Base-by-base conservation (phyloP, 192 early-diverging fungal species). In the Entomortierella chlamydospora region DNA sequence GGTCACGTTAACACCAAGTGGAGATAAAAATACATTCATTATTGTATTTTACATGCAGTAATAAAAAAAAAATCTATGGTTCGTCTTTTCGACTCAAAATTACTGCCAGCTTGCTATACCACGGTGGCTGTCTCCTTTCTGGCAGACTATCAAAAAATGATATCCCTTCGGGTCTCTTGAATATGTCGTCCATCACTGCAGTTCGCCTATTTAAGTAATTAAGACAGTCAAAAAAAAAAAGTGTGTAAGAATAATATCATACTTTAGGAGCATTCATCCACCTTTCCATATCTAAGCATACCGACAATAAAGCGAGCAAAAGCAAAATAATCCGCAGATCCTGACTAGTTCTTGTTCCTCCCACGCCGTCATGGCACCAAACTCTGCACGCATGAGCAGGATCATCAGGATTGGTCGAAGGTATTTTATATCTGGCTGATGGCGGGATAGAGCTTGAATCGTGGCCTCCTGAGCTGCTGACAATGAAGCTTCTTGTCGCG, bases 361-460 rank as follows among this genome's bases (percentile, higher is more conserved):
- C 55, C 45, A 43, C 4, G 15, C 37, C 6, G 61, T 64, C 56
- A 70, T 12, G 0, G 57, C 43, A 0, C 68, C 68, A 58, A 58
- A 78, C 39, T 78, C 74, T 47, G 74, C 74, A 25, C 74, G 66
- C 37, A 18, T 62, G 6, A 78, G 39, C 26, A 78, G 39, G 4
- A 69, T 20, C 23, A 54, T 41, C 1, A 69, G 29, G 22, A 64
- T 58, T 30, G 67, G 66, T 28, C 61, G 60, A n/a, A 69, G n/a
- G 28, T 60, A 42, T 1, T 33, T 66, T 26, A 78, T 26, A 8
- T 70, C 61, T 7, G 20, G 45, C 29, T 50, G 66, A 25, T 51
- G 42, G 11, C 25, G 12, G 61, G 17, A 22, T 0, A 25, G 23
- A 11, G 23, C 25, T 50, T 25, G 26, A 10, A 50, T 22, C n/a